These are phyloP conservation scores for Euclidium syriacum DNA, from an alignment of 345 rosid genomes.

Conservation along the genomic window DNA sequence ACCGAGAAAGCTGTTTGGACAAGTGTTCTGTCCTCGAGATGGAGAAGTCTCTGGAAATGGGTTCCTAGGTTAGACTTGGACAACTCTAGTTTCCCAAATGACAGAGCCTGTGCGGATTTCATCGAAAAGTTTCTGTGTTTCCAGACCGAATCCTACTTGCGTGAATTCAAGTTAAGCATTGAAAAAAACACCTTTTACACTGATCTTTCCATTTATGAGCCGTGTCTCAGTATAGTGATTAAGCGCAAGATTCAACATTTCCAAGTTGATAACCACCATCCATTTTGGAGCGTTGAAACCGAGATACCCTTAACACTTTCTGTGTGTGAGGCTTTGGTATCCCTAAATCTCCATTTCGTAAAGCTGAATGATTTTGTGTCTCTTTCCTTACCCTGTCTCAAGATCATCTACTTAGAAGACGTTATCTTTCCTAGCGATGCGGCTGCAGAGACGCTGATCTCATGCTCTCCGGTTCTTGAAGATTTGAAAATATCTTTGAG, in stretches of 20 bases:
- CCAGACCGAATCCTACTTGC: background rate
- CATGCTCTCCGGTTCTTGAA: constrained; percentile 5
- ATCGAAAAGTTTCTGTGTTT: background rate
- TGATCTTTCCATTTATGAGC: background rate
- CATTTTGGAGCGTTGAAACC: background rate
- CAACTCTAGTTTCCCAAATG: background rate
- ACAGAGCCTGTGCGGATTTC: background rate
- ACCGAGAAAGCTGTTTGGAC: constrained; percentile 2
- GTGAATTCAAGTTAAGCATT: background rate
- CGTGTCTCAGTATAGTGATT: background rate
- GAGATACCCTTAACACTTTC: background rate
- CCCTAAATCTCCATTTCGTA: background rate
- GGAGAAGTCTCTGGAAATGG: constrained; percentile 11
- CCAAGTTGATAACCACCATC: background rate
- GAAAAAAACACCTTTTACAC: background rate
- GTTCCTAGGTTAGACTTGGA: constrained; percentile 11
- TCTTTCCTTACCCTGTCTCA: background rate
- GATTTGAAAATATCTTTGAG: background rate
- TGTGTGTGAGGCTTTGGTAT: background rate
- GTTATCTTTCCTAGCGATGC: background rate
- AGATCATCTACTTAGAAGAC: background rate
- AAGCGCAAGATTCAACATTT: background rate
- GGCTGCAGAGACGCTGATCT: background rate
- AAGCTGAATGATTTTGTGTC: background rate
- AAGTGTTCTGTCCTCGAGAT: constrained; percentile 17